Percentiles rank a stretch among this genome's conserved stretches.
Conservation (phyloP, 2,329 filamentous ascomycete genomes). For the Aspergillus pseudonomiae region DNA sequence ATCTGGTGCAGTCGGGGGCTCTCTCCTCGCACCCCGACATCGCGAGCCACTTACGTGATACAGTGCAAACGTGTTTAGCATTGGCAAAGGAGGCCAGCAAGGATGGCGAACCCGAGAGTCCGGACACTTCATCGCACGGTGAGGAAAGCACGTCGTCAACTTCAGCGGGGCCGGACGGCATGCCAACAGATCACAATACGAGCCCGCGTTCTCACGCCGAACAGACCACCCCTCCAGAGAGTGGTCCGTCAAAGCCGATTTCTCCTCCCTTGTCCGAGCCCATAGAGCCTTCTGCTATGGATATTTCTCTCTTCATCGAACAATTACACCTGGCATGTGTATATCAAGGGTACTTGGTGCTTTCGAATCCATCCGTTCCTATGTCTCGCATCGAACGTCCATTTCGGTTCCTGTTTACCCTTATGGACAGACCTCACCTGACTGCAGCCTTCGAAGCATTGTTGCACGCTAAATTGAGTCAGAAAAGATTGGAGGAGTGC, state of each 20-base stretch:
- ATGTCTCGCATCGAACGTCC: conserved; percentile 21
- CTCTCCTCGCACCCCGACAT: conserved; percentile 23
- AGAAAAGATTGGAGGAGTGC: conserved; percentile 23
- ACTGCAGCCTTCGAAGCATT: conserved; percentile 23
- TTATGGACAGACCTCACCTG: conserved; percentile 23
- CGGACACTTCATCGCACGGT: conserved; percentile 3
- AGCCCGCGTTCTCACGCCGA: background rate
- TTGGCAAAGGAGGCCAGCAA: conserved; percentile 14
- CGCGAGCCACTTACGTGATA: conserved; percentile 20
- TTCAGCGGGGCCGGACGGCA: background rate
- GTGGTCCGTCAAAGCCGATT: background rate
- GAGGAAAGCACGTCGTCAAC: background rate
- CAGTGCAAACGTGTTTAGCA: conserved; percentile 22
- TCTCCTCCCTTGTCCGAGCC: conserved; percentile 3
- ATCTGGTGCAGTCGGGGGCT: conserved; percentile 24
- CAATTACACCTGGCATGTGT: conserved; percentile 24
- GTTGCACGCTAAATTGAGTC: conserved; percentile 20
- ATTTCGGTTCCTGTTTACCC: conserved; percentile 25
- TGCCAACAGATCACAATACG: background rate
- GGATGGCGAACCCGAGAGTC: conserved; percentile 4
- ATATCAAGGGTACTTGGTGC: conserved; percentile 22
- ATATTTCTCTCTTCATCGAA: conserved; percentile 23
- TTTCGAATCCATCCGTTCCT: conserved; percentile 18
- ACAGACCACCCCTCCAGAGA: background rate
- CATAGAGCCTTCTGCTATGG: conserved; percentile 16